Evolutionary conservation across 2,329 filamentous ascomycete species (phyloP), one percentile per base, ranked within the genome.

Genomic region (Nothopassalora personata): DNA sequence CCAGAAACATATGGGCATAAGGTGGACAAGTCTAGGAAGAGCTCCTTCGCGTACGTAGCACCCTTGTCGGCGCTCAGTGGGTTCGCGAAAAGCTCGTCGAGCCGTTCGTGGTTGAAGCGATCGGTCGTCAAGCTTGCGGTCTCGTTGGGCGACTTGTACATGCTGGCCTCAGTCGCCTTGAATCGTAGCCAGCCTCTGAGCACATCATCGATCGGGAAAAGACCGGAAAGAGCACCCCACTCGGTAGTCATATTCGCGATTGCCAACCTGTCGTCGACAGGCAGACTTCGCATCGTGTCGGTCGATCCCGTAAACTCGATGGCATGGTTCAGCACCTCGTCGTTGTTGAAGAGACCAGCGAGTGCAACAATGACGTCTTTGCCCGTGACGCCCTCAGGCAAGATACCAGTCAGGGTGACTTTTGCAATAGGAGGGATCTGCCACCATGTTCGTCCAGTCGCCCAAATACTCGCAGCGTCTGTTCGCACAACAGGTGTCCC

Each of bases 351-450:
- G 0, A 96, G 76, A 0, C 89, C 90, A 66, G 90, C 95, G 0
- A 97, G 81, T 0, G 91, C 90, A 28, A 97, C 83, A 65, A 97
- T 97, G 11, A 96, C 89, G 73, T 97, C 94, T 75, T 99, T 97
- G 31, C 91, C 93, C 0, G 88, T 91, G 0, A 96, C 91, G 10
- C 92, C 92, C 1, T 79, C 77, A 0, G 90, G 92, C 6, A 96
- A 77, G 0, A 83, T 74, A 6, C 91, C 92, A 0, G 82, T 89
- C 10, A 97, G 80, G 0, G 83, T 92, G 27, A 97, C 83, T 74
- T 88, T 87, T 0, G 89, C 90, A 30, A 96, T 83, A 0, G 91
- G 90, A 0, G 93, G 93, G 27, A 94, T 83, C 76, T 95, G 89
- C 85, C 86, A 96, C 91, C 91, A 97, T 0, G 88, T 96, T 65